Base-by-base conservation (phyloP, 805 yeast species). In the Wickerhamomyces tratensis region DNA sequence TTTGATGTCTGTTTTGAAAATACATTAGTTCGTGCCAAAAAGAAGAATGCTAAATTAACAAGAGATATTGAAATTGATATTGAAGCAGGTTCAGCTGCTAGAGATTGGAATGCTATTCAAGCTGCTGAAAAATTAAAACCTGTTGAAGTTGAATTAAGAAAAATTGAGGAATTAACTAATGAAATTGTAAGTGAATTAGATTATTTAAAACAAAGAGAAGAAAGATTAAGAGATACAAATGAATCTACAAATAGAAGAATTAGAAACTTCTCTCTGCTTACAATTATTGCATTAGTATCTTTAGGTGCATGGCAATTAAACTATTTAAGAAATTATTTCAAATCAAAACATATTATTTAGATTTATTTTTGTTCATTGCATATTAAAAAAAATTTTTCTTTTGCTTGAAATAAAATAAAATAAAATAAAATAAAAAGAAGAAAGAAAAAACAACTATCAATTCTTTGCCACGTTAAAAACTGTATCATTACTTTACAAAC, bases 31-130 rank as follows among this genome's bases (percentile, higher is more conserved):
- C 48, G 51, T 26, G 58, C 61, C 20, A 61, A 20, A 20, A 20
- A 20, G 20, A 20, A 20, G 20, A 20, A 64, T 43, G 72, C 73
- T 38, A 59, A 69, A 30, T 54, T 74, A 51, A 61, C 67, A 46
- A 81, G 98, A 63, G 82, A 82, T 41, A 69, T 93, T 53, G 96
- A 88, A 57, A 69, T 93, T 56, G 97, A 89, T 49, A 82, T 93
- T 46, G 98, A 93, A 63, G 80, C 88, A 48, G 98, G 98, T 37
- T 86, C 97, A 41, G 86, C 88, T 55, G 98, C 98, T 36, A 82
- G 98, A 64, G 98, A 93, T 67, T 93, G 98, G 97, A 87, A 88
- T 59, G 86, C 88, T 25, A 71, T 89, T 48, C 96, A 89, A 69
- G 89, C 95, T 39, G 76, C 84, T 38, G 98, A 93, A 64, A 86